Conservation (phyloP, 2,329 filamentous ascomycete genomes). For the Aschersonia sp. region DNA sequence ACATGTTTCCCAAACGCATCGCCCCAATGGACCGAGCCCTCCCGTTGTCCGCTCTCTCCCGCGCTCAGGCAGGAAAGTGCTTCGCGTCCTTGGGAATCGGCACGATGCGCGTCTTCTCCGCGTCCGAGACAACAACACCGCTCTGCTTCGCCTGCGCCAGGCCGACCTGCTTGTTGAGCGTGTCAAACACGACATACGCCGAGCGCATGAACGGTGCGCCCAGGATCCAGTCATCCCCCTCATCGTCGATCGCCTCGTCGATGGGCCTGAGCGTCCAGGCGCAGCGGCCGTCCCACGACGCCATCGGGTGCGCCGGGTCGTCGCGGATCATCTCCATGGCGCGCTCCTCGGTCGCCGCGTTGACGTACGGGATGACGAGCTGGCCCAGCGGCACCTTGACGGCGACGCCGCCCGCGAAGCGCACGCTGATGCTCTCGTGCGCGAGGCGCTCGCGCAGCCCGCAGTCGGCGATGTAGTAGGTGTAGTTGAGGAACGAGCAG, state of each 20-base stretch:
- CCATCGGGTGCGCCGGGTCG: not conserved
- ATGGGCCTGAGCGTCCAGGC: conserved; percentile 38
- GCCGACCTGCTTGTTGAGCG: conserved; percentile 33
- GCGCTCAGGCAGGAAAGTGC: not conserved
- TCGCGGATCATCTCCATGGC: conserved; percentile 23
- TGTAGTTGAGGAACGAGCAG: not conserved
- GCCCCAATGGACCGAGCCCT: no score
- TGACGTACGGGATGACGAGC: conserved; percentile 27
- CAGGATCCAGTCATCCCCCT: conserved; percentile 27
- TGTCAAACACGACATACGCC: conserved; percentile 42
- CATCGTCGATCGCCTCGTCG: conserved; percentile 13
- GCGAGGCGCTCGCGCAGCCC: not conserved
- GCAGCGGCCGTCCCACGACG: conserved; percentile 21
- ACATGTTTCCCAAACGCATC: not conserved
- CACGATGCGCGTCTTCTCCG: not conserved
- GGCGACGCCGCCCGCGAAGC: conserved; percentile 29
- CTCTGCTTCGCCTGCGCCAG: conserved; percentile 40
- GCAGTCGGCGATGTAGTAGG: not conserved
- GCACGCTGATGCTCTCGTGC: conserved; percentile 32
- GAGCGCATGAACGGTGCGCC: conserved; percentile 44
- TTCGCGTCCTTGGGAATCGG: not conserved
- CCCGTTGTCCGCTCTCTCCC: not conserved
- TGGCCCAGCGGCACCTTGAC: conserved; percentile 38
- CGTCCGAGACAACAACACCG: conserved; percentile 20
- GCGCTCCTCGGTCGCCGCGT: conserved; percentile 17